A percentile compares a stretch with the other conserved stretches of the same genome.
These are phyloP conservation scores for Spathaspora arborariae DNA, from an alignment of 805 yeast genomes.

Conservation along the genomic window DNA sequence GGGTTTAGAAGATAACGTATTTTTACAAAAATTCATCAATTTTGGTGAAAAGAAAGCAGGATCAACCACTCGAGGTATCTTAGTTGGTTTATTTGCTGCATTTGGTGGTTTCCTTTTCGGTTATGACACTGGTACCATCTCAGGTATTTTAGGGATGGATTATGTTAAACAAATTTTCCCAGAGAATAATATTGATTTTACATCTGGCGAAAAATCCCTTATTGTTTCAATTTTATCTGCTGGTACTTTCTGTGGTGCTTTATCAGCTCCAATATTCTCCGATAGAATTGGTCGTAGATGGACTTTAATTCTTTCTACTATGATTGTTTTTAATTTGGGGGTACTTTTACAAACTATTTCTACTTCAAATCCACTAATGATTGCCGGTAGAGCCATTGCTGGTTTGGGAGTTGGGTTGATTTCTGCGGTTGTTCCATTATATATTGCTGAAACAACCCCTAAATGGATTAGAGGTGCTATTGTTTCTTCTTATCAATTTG, in stretches of 20 bases:
- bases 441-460: slow-evolving; percentile 39
- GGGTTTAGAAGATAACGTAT: slow-evolving; percentile 37
- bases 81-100: slow-evolving; percentile 39
- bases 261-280: slow-evolving; percentile 32
- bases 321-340: slow-evolving; percentile 35
- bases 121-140: slow-evolving; percentile 41
- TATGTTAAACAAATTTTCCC: slow-evolving; percentile 30
- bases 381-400: slow-evolving; percentile 37
- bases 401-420: slow-evolving; percentile 42
- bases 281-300: slow-evolving; percentile 39
- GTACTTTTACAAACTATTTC: slow-evolving; percentile 36
- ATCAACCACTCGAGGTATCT: slow-evolving; percentile 38
- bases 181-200: slow-evolving; percentile 11
- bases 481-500: slow-evolving; percentile 37
- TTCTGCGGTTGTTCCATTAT: slow-evolving; percentile 36
- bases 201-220: slow-evolving; percentile 20
- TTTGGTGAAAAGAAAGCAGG: slow-evolving; percentile 47
- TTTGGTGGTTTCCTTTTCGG: slow-evolving; percentile 41
- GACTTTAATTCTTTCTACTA: slow-evolving; percentile 31
- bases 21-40: slow-evolving; percentile 33
- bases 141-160: slow-evolving; percentile 39
- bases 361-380: slow-evolving; percentile 29
- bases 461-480: slow-evolving; percentile 43
- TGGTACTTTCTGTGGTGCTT: slow-evolving; percentile 41
- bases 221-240: slow-evolving; percentile 30